Evolutionary conservation across 2,329 filamentous ascomycete genomes (phyloP).

Genomic region (Alternaria angustiovoidea): DNA sequence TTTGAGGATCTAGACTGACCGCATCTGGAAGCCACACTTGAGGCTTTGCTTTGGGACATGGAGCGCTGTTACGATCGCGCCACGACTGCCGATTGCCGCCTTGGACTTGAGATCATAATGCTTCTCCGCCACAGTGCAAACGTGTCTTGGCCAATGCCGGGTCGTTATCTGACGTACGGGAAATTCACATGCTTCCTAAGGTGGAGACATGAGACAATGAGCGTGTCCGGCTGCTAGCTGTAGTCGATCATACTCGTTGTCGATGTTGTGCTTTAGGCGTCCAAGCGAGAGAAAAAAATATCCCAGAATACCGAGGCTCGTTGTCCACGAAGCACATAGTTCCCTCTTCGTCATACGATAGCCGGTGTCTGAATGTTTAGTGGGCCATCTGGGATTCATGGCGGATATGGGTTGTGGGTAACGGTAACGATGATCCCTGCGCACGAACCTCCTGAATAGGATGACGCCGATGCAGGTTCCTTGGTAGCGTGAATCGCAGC

Average conservation of each 20-base stretch:
- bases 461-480: constrained; percentile 2
- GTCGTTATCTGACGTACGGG: background rate
- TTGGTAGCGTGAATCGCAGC: background rate
- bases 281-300: background rate
- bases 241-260: background rate
- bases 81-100: constrained; percentile 1
- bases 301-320: background rate
- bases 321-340: background rate
- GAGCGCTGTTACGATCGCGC: background rate
- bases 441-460: constrained; percentile 1
- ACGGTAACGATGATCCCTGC: background rate
- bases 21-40: background rate
- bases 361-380: background rate
- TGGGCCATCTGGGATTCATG: background rate
- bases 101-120: background rate
- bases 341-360: constrained; percentile 3
- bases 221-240: background rate
- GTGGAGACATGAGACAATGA: background rate
- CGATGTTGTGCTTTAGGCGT: background rate
- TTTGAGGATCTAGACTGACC: background rate
- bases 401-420: background rate
- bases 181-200: background rate
- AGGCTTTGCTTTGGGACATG: constrained; percentile 3
- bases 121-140: background rate
- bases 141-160: background rate